phyloP scores from a whole-genome alignment of 78 protist species.

The Salpingoeca rosetta region DNA sequence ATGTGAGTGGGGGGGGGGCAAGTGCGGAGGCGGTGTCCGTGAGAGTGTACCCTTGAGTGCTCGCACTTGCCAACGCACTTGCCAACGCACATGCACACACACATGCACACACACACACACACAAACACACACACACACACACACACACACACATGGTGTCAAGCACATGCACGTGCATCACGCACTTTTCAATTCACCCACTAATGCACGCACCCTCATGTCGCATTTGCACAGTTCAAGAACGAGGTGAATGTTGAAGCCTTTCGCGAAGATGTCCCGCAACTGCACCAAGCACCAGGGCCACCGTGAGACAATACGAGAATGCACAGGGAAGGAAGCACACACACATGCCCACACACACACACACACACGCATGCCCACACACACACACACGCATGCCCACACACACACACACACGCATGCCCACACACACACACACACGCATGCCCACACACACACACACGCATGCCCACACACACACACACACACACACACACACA shows the following conservation, averaged over 20 bases:
- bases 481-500: neutral
- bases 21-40: neutral
- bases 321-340: neutral
- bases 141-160: no score
- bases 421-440: neutral
- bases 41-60: no score
- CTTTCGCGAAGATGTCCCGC: neutral
- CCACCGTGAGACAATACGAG: neutral
- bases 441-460: neutral
- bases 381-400: neutral
- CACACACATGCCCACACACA: neutral
- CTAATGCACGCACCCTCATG: neutral
- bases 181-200: neutral
- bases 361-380: neutral
- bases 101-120: no score
- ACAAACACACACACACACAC: no score
- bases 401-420: neutral
- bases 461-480: neutral
- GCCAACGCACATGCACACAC: no score
- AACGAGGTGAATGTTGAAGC: neutral
- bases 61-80: no score
- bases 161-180: no score
- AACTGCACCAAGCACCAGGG: neutral
- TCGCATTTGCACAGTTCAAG: conserved; percentile 1
- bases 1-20: neutral